These are phyloP conservation scores for Aureobasidium vineae DNA, from an alignment of 2,329 filamentous ascomycete species.

Conservation along the genomic window DNA sequence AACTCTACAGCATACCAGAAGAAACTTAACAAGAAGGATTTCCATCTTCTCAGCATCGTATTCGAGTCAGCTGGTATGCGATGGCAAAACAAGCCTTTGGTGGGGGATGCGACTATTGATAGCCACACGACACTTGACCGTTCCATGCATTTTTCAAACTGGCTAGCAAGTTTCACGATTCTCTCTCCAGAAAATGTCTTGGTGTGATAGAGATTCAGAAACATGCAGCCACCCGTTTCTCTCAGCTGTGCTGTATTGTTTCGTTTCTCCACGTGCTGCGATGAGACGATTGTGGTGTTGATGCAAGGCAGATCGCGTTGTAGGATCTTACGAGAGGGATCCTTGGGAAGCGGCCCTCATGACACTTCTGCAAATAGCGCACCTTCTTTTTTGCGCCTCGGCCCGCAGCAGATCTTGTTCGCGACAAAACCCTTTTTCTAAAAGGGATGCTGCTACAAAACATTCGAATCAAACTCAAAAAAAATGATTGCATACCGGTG, in stretches of 20 bases:
- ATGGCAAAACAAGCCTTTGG: conserved; percentile 1
- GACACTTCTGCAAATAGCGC: conserved; percentile 8
- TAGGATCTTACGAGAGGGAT: background rate
- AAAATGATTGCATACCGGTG: background rate
- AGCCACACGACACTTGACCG: background rate
- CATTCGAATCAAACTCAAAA: conserved; percentile 16
- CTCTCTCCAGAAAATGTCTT: background rate
- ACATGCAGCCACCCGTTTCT: background rate
- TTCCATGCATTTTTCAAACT: background rate
- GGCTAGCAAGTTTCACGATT: conserved; percentile 8
- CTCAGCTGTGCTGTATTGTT: background rate
- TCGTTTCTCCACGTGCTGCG: background rate
- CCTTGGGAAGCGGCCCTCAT: background rate
- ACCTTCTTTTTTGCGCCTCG: background rate
- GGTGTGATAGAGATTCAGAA: background rate
- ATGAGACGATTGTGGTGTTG: background rate
- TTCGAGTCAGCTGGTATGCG: background rate
- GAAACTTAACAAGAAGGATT: background rate
- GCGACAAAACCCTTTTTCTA: conserved; percentile 3
- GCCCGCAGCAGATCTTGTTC: conserved; percentile 17
- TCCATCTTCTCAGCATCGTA: background rate
- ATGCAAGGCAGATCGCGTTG: background rate
- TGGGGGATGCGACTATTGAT: conserved; percentile 14
- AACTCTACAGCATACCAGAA: background rate
- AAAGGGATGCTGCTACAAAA: conserved; percentile 10